Base-by-base conservation (phyloP, 2,329 filamentous ascomycete species). In the Monosporascus sp. region DNA sequence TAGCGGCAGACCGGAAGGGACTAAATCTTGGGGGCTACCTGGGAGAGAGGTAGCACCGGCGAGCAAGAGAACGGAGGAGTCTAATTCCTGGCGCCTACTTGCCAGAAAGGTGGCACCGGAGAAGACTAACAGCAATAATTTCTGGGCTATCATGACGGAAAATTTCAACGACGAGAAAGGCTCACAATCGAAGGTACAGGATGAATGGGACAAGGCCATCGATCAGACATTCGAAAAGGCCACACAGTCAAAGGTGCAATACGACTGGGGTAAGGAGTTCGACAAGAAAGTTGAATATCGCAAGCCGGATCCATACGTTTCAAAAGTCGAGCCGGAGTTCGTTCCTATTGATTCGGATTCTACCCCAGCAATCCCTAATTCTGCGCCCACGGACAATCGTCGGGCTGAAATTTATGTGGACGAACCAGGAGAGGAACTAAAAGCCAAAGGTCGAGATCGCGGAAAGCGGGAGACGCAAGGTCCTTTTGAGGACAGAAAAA, bases 71-170 rank as follows among this genome's bases (percentile, higher is more conserved):
- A 44, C 38, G 3, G 20, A 44, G n/a, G 26, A 49, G 14, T 41
- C 14, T 19, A 24, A 55, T n/a, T 54, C 52, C 3, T 63, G 60
- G 60, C 46, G 57, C 2, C 51, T 57, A 49, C 37, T 64, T 11
- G 50, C 59, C 14, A 59, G 57, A 45, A 62, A 58, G 41, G 46
- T 50, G 49, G 40, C 52, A 7, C 26, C 55, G 2, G 41, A 46
- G 19, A 55, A 58, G 37, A 20, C 57, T n/a, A 51, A 48, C 22
- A 55, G 48, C 14, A 48, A 52, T 9, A 56, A 58, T 14, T 64
- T 63, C 45, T 64, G 60, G 62, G 48, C 51, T 51, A 17, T 44
- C 9, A 40, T 62, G 37, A 31, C 49, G 14, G 40, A 16, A 11
- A 53, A 27, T 19, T 3, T 26, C 35, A 44, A 35, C n/a, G 37